Evolutionary conservation across 805 yeast species (phyloP).

Genomic region (Nakazawaea anatomiae): DNA sequence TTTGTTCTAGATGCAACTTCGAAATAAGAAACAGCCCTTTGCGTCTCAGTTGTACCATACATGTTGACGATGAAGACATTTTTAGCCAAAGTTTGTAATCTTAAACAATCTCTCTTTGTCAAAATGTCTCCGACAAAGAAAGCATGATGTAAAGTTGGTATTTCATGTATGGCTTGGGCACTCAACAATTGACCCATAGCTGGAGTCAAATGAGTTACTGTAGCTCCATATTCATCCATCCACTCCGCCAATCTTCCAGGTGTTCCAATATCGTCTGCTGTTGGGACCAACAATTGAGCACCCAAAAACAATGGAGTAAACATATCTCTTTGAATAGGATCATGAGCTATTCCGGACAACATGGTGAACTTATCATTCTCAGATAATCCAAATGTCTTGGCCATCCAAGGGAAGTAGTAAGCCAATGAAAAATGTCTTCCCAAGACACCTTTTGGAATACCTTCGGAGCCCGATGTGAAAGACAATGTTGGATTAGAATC

Average conservation of each 20-base stretch:
- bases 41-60: conserved; percentile 99
- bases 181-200: conserved; percentile 98
- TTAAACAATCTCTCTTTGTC: conserved; percentile 93
- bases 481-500: conserved; percentile 96
- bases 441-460: conserved; percentile 96
- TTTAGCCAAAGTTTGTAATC: conserved; percentile 87
- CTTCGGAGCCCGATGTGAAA: conserved; percentile 97
- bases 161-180: conserved; percentile 88
- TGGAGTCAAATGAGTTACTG: conserved; percentile 97
- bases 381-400: conserved; percentile 71
- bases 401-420: conserved; percentile 99
- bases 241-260: conserved; percentile 97
- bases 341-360: conserved; percentile 99
- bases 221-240: conserved; percentile 88
- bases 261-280: conserved; percentile 96
- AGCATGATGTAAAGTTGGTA: conserved; percentile 87
- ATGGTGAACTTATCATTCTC: conserved; percentile 87
- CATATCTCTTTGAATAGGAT: conserved; percentile 98
- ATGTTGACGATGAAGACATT: conserved; percentile 89
- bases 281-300: conserved; percentile 88
- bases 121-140: conserved; percentile 97
- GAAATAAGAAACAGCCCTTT: conserved; percentile 93
- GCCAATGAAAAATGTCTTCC: conserved; percentile 97
- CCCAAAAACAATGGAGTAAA: conserved; percentile 96
- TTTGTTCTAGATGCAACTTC: conserved; percentile 71